Conservation (phyloP, 495 filamentous ascomycete genomes). For the Eremomyces bilateralis region DNA sequence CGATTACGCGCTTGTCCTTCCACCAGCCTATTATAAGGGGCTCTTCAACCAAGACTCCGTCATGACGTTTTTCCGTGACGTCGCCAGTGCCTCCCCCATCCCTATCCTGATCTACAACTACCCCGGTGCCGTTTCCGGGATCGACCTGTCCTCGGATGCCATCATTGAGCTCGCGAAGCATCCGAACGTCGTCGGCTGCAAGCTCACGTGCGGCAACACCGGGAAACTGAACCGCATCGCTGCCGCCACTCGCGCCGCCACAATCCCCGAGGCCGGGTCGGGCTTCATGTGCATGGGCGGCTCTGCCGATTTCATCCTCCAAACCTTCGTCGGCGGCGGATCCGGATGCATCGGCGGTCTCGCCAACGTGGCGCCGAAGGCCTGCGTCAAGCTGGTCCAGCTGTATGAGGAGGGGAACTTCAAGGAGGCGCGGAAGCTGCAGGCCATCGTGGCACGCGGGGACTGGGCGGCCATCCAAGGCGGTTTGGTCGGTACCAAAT, state of each 20-base stretch:
- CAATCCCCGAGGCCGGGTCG: slow-evolving; percentile 18
- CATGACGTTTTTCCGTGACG: slow-evolving; percentile 50
- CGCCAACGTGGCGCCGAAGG: slow-evolving; percentile 62
- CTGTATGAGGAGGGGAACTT: slow-evolving; percentile 50
- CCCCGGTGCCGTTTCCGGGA: slow-evolving; percentile 56
- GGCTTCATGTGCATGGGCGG: slow-evolving; percentile 66
- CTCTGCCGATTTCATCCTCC: slow-evolving; percentile 77
- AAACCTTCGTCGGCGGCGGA: slow-evolving; percentile 65
- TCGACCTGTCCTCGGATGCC: slow-evolving; percentile 65
- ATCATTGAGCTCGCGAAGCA: slow-evolving; percentile 55
- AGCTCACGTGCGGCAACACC: slow-evolving; percentile 87
- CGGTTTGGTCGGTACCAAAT: slow-evolving; percentile 74
- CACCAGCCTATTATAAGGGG: slow-evolving; percentile 64
- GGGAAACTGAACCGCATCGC: slow-evolving; percentile 72
- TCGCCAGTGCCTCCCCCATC: slow-evolving; percentile 63
- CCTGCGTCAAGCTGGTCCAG: slow-evolving; percentile 48
- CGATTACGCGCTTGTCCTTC: slow-evolving; percentile 67
- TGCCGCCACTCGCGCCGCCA: slow-evolving; percentile 31
- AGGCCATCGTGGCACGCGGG: slow-evolving; percentile 57
- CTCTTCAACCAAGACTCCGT: slow-evolving; percentile 41
- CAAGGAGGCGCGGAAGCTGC: slow-evolving; percentile 50
- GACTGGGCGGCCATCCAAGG: slow-evolving; percentile 80
- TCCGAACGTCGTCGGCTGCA: slow-evolving; percentile 74
- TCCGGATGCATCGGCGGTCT: slow-evolving; percentile 69
- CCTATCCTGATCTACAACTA: slow-evolving; percentile 90